Evolutionary conservation across 768 basidiomycete species (phyloP).

Genomic region (Leccinum olivaceopallidum): DNA sequence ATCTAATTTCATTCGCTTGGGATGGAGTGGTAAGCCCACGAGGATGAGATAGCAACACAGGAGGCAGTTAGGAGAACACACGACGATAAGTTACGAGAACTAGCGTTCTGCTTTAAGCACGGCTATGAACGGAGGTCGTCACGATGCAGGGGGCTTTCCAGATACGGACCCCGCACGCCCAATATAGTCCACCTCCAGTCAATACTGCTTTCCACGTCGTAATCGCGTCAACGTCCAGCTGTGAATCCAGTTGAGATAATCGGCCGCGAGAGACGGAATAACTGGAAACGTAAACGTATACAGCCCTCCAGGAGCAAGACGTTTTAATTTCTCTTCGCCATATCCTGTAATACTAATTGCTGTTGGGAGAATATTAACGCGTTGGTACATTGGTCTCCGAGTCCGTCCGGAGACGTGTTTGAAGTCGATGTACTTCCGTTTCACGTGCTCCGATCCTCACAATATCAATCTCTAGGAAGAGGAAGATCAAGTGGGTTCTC

Average conservation of each 20-base stretch:
- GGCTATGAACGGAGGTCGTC: constrained; percentile 66
- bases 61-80: constrained; percentile 21
- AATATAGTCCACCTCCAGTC: constrained; percentile 68
- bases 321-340: constrained; percentile 59
- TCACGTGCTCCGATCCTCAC: constrained; percentile 52
- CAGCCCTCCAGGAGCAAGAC: constrained; percentile 69
- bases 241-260: constrained; percentile 8
- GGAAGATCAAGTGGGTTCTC: constrained; percentile 8
- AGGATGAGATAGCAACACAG: constrained; percentile 36
- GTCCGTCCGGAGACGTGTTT: constrained; percentile 41
- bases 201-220: constrained; percentile 60
- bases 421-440: constrained; percentile 61
- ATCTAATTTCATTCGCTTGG: constrained; percentile 22
- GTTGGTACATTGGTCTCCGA: constrained; percentile 44
- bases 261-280: constrained; percentile 1
- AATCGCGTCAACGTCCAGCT: constrained; percentile 71
- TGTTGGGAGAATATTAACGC: constrained; percentile 64
- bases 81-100: constrained; percentile 31
- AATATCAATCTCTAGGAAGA: constrained; percentile 55
- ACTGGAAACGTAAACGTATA: background rate
- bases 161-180: constrained; percentile 63
- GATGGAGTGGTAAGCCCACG: constrained; percentile 25
- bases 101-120: constrained; percentile 48
- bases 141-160: constrained; percentile 45
- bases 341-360: constrained; percentile 59